Evolutionary conservation across 75 land plant genomes (phyloP).

Genomic region (Pinus tabuliformis): DNA sequence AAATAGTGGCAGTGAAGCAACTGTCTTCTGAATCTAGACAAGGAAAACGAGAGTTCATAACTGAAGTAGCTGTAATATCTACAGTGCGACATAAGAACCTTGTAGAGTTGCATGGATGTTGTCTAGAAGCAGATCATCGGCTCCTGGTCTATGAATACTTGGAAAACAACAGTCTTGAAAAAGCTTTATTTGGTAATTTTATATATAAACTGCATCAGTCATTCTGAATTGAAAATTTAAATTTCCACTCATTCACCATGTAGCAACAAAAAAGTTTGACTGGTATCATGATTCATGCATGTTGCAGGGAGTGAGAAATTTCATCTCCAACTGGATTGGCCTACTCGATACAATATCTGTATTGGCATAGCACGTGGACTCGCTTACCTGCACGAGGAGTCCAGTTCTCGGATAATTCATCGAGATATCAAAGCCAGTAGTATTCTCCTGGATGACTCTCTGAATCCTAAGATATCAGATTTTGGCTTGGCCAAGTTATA

Average conservation of each 20-base stretch:
- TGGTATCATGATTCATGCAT: too few relatives aligned
- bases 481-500: slow-evolving; percentile 26
- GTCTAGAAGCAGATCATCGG: slow-evolving; percentile 10
- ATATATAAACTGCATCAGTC: too few relatives aligned
- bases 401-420: slow-evolving; percentile 28
- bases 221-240: neutral
- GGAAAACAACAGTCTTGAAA: slow-evolving; percentile 8
- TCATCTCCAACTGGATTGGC: slow-evolving; percentile 16
- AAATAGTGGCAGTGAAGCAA: slow-evolving; percentile 12
- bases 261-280: neutral
- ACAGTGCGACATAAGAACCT: slow-evolving; percentile 15
- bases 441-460: slow-evolving; percentile 23
- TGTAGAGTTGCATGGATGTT: slow-evolving; percentile 13
- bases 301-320: neutral
- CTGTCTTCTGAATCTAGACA: neutral
- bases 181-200: slow-evolving; percentile 13
- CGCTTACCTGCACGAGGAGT: slow-evolving; percentile 32
- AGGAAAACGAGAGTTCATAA: slow-evolving; percentile 13
- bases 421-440: slow-evolving; percentile 42
- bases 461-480: slow-evolving; percentile 32
- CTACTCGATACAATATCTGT: slow-evolving; percentile 23
- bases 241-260: neutral
- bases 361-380: slow-evolving; percentile 34
- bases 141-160: slow-evolving; percentile 19
- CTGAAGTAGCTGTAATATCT: slow-evolving; percentile 19